Evolutionary conservation across 2,329 filamentous ascomycete genomes (phyloP), one percentile per base, ranked within the genome.

Genomic region (Chaetothyriales sp.): DNA sequence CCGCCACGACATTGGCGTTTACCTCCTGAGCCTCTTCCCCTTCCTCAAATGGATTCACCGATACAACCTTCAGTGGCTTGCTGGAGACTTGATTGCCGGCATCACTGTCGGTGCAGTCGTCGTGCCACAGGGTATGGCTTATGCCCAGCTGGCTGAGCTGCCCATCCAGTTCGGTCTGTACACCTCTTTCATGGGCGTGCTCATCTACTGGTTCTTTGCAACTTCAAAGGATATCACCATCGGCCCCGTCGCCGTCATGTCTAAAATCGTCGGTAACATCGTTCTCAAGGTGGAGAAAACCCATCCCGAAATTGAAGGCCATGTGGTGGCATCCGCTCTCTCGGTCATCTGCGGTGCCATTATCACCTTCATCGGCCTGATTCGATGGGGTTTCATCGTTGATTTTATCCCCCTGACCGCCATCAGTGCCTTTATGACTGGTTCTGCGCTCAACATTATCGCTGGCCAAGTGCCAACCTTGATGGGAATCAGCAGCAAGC

Each of bases 201-300:
- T 95, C 55, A 75, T 95, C 54, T 98, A 98, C 69, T 96, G 90
- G 90, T 84, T 95, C 64, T 96, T 96, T 63, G 92, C 89, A 32
- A 98, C 92, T 0, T 95, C 90, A 12, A 98, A 96, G 65, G 90
- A 98, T 66, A 96, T 98, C 63, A 95, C 90, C 8, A 96, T 96
- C 51, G 90, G 90, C 15, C 90, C 90, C 28, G 92, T 96, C 47
- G 92, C 92, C 39, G 92, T 96, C 58, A 84, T 96, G 77, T 96
- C 89, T 1, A 93, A 86, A 2, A 76, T 98, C 15, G 84, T 86
- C 2, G 92, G 92, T 44, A 84, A 84, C 49, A 81, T 96, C 48
- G 81, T 96, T 45, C 65, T 76, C 44, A 75, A 82, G 39, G 80
- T 85, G 43, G 65, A 73, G 48, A 64, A 70, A 6, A 64, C 73